These are phyloP conservation scores for Lentinula aciculospora DNA, from an alignment of 768 basidiomycete genomes.

Conservation along the genomic window DNA sequence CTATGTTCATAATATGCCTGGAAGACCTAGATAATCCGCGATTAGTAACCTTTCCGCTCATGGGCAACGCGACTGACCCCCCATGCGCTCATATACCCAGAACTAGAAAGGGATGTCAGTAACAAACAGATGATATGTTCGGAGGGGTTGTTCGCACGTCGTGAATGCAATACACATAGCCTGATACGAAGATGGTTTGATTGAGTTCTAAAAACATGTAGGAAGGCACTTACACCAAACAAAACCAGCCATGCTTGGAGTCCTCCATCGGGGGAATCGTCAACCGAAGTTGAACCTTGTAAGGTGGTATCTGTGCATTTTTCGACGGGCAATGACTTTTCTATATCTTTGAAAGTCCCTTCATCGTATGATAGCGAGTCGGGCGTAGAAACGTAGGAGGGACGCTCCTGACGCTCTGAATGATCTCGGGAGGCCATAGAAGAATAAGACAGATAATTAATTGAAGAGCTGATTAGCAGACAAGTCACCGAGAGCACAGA, in stretches of 20 bases:
- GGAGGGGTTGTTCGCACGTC: neutral
- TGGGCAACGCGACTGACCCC: neutral
- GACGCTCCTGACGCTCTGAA: neutral
- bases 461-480: neutral
- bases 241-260: constrained; percentile 1
- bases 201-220: too few relatives aligned
- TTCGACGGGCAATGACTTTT: neutral
- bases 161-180: constrained; percentile 3
- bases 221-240: neutral
- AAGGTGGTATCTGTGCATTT: neutral
- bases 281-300: neutral
- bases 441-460: neutral
- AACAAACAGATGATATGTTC: neutral
- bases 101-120: neutral
- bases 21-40: neutral
- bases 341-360: neutral
- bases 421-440: neutral
- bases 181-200: too few relatives aligned
- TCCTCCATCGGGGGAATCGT: constrained; percentile 3
- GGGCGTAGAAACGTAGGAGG: neutral
- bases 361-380: constrained; percentile 4
- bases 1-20: constrained; percentile 6
- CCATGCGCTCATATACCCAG: constrained; percentile 6
- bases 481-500: neutral
- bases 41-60: neutral